Conservation (phyloP, 805 yeast species). For the Priceomyces carsonii region DNA sequence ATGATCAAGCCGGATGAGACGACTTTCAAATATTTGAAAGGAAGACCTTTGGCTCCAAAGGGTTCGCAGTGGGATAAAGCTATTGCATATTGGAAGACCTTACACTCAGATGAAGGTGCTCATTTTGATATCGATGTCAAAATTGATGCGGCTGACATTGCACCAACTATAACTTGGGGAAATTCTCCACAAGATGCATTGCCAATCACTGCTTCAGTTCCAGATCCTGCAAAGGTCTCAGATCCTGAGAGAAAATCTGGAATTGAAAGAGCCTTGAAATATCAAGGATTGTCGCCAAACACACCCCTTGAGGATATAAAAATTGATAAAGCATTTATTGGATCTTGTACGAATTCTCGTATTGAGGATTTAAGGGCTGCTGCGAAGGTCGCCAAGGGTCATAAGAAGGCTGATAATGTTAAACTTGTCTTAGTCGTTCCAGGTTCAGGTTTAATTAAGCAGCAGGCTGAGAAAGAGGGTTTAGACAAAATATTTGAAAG, state of each 20-base stretch:
- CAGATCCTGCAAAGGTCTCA: conserved; percentile 75
- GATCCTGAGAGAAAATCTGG: conserved; percentile 79
- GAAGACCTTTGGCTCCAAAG: conserved; percentile 91
- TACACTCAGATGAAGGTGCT: conserved; percentile 88
- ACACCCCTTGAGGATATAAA: conserved; percentile 72
- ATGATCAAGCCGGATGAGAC: conserved; percentile 95
- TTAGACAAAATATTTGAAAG: conserved; percentile 84
- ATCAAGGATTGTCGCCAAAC: conserved; percentile 89
- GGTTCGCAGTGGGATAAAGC: conserved; percentile 97
- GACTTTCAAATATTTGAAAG: conserved; percentile 86
- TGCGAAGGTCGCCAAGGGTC: conserved; percentile 89
- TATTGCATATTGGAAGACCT: conserved; percentile 83
- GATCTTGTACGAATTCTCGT: conserved; percentile 97
- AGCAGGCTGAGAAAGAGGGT: conserved; percentile 94
- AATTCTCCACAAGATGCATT: conserved; percentile 98
- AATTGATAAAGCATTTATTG: conserved; percentile 94
- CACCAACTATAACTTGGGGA: conserved; percentile 99
- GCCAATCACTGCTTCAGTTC: conserved; percentile 87
- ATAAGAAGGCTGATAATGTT: conserved; percentile 78
- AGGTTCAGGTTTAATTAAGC: conserved; percentile 93
- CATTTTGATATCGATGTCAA: conserved; percentile 80
- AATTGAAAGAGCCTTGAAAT: conserved; percentile 86
- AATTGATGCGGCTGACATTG: conserved; percentile 79
- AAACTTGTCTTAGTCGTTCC: conserved; percentile 91
- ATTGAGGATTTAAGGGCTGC: conserved; percentile 96